A percentile compares a stretch with the other conserved stretches of the same genome.
These are phyloP conservation scores for Jamesozyma hellenica DNA, from an alignment of 805 yeast species.

Conservation along the genomic window DNA sequence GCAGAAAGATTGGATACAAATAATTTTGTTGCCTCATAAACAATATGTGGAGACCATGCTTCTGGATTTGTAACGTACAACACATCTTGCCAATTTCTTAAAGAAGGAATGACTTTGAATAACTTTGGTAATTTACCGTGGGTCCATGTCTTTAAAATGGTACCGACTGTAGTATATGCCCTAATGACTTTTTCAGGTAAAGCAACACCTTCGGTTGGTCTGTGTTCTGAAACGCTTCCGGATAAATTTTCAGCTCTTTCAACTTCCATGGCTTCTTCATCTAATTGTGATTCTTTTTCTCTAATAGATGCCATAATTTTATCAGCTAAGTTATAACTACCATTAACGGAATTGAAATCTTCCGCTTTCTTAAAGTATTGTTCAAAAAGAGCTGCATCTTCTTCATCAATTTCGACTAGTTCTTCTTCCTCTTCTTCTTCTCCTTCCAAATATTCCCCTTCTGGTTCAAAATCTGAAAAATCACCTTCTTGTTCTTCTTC, in stretches of 20 bases:
- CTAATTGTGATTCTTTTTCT: constrained; percentile 46
- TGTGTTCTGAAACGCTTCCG: constrained; percentile 18
- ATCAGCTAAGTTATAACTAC: constrained; percentile 72
- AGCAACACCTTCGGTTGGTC: constrained; percentile 63
- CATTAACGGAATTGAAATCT: constrained; percentile 30
- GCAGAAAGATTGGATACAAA: constrained; percentile 87
- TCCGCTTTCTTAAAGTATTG: constrained; percentile 47
- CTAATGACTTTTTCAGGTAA: constrained; percentile 94
- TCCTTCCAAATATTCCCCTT: constrained; percentile 35
- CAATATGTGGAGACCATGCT: constrained; percentile 89
- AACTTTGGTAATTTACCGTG: constrained; percentile 96
- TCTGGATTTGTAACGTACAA: constrained; percentile 87
- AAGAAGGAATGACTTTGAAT: constrained; percentile 86
- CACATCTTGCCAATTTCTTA: constrained; percentile 93
- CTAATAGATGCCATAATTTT: constrained; percentile 84
- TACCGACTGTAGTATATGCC: constrained; percentile 88
- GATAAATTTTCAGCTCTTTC: constrained; percentile 1
- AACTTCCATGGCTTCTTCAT: constrained; percentile 12
- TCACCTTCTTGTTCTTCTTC: constrained; percentile 32
- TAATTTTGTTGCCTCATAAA: constrained; percentile 87
- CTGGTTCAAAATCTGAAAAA: constrained; percentile 45
- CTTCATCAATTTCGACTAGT: constrained; percentile 57
- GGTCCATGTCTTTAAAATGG: constrained; percentile 74
- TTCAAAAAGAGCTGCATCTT: constrained; percentile 78
- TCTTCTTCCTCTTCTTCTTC: constrained; percentile 58